Conservation (phyloP, 176 grass and related monocot genomes). For the Areca catechu region DNA sequence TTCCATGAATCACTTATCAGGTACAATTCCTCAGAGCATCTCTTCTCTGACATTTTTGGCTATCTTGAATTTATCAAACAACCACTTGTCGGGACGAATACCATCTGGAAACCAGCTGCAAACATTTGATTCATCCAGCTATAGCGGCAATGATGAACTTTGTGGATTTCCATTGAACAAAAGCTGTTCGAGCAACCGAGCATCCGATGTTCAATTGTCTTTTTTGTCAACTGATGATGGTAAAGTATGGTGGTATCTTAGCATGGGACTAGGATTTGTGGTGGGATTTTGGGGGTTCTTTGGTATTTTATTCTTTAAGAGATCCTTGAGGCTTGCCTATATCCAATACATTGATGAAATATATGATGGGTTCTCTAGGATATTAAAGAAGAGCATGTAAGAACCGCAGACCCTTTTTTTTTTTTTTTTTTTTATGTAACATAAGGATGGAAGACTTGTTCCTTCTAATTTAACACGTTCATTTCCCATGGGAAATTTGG, state of each 20-base stretch:
- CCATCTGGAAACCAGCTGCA: conserved; percentile 45
- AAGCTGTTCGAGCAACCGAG: conserved; percentile 11
- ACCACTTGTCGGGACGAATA: conserved; percentile 42
- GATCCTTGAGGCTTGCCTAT: conserved; percentile 20
- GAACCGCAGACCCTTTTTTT: no score
- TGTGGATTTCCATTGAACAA: conserved; percentile 42
- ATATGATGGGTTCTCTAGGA: conserved; percentile 9
- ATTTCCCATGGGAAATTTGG: no score
- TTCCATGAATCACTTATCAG: conserved; percentile 36
- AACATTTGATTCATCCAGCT: conserved; percentile 30
- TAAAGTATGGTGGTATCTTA: conserved; percentile 31
- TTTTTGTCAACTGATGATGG: neutral
- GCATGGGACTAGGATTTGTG: conserved; percentile 31
- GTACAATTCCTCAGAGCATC: conserved; percentile 38
- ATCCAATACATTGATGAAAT: conserved; percentile 34
- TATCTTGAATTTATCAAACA: conserved; percentile 44
- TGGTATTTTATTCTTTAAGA: conserved; percentile 34
- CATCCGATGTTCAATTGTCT: neutral
- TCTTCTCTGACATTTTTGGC: conserved; percentile 5
- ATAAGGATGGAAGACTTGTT: no score
- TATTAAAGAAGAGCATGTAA: neutral
- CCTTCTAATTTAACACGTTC: no score
- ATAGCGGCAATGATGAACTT: conserved; percentile 42
- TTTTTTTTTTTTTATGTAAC: no score
- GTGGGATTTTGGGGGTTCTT: conserved; percentile 58